These are phyloP conservation scores for Ceratobasidium sp. DNA, from an alignment of 1,284 basidiomycete species.

Conservation along the genomic window DNA sequence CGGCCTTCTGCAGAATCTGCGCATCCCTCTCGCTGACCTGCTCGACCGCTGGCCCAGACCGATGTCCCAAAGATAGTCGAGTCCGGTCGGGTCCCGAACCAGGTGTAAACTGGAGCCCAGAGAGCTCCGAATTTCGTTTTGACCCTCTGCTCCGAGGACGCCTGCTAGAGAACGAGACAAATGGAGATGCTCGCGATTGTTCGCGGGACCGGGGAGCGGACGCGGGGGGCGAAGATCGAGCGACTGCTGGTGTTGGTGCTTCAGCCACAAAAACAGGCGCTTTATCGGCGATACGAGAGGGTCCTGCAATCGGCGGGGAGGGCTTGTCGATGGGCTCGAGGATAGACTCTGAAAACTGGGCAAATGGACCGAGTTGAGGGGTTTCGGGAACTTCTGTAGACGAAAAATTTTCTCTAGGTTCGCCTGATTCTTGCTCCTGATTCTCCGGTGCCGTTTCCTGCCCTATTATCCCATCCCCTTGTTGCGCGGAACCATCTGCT, in stretches of 20 bases:
- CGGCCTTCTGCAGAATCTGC: conserved; percentile 7
- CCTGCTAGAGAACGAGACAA: neutral
- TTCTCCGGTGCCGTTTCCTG: too few relatives aligned
- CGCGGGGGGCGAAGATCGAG: neutral
- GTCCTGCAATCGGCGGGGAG: neutral
- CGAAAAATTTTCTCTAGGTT: too few relatives aligned
- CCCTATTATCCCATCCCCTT: too few relatives aligned
- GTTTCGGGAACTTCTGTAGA: conserved; percentile 33
- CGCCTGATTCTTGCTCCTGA: too few relatives aligned
- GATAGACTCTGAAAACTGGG: neutral
- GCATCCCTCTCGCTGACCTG: conserved; percentile 19
- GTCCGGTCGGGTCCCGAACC: neutral
- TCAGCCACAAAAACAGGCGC: neutral
- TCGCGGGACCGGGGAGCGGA: neutral
- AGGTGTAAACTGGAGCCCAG: conserved; percentile 21
- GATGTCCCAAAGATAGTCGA: conserved; percentile 16
- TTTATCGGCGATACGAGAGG: too few relatives aligned
- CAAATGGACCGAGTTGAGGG: neutral
- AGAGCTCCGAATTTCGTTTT: neutral
- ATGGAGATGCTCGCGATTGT: neutral
- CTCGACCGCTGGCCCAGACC: neutral
- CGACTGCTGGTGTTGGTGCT: neutral
- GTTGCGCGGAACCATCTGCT: too few relatives aligned
- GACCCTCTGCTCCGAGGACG: conserved; percentile 8
- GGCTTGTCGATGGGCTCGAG: neutral